phyloP scores from a whole-genome alignment of 148 eudicot genomes.

The Amaranthus cruentus region DNA sequence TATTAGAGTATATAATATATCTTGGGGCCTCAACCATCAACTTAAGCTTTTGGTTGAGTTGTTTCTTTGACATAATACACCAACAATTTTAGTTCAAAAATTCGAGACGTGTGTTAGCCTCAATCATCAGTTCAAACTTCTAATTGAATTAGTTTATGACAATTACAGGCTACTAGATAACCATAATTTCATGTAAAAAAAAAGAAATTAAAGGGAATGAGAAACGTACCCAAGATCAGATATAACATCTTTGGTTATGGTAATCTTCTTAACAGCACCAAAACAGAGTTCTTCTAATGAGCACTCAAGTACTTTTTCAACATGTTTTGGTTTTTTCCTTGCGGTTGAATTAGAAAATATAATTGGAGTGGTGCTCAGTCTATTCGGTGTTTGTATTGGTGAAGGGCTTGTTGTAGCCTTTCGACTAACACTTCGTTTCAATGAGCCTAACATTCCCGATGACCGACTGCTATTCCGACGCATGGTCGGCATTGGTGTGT shows the following conservation, averaged over 20 bases:
- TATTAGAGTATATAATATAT: too few relatives aligned
- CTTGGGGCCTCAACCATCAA: too few relatives aligned
- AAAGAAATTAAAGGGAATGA: background rate
- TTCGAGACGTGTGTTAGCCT: too few relatives aligned
- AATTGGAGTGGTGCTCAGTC: slow-evolving; percentile 43
- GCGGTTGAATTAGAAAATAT: slow-evolving; percentile 51
- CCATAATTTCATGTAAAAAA: background rate
- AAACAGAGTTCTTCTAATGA: slow-evolving; percentile 66
- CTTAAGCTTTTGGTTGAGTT: too few relatives aligned
- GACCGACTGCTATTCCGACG: slow-evolving; percentile 23
- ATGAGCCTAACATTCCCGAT: background rate
- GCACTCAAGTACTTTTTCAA: slow-evolving; percentile 59
- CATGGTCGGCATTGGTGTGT: slow-evolving; percentile 38
- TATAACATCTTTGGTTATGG: slow-evolving; percentile 50
- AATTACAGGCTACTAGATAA: too few relatives aligned
- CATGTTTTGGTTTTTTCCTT: slow-evolving; percentile 41
- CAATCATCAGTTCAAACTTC: too few relatives aligned
- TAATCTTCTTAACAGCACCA: slow-evolving; percentile 60
- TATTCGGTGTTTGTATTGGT: slow-evolving; percentile 9
- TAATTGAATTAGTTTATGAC: too few relatives aligned
- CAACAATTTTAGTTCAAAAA: too few relatives aligned
- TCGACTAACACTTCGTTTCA: slow-evolving; percentile 18
- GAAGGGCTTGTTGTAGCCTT: slow-evolving; percentile 22
- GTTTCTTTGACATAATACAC: too few relatives aligned
- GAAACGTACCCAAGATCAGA: slow-evolving; percentile 46